Base-by-base conservation (phyloP, 352 stramenopile species). In the Phytophthora sp. region DNA sequence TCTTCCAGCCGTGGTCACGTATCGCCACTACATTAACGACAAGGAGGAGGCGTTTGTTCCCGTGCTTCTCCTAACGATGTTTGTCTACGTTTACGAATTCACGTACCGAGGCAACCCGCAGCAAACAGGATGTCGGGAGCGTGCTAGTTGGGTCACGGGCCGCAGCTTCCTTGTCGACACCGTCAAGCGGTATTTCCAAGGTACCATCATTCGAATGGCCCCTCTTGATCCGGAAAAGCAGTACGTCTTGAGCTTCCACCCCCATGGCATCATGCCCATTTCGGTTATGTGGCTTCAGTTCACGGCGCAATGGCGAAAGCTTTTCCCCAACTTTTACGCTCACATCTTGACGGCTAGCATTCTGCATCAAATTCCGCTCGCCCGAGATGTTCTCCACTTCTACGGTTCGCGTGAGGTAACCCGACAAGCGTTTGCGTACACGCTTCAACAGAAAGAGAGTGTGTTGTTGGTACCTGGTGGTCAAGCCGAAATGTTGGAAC, bases 241-340 rank as follows among this genome's bases (percentile, higher is more conserved):
- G 41, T 95, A 93, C 53, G 72, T 95, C 20, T 64, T 93, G 51
- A 75, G 76, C 24, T 92, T 94, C 53, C 87, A 95, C 37, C 87
- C 87, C 3, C 87, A 95, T 50, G 87, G 87, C 23, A 89, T 94
- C 54, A 88, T 90, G 68, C 68, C 87, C 3, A 81, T 85, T 5
- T 87, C 87, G 1, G 74, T 86, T 7, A 84, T 88, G 62, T 95
- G 84, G 84, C 70, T 95, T n/a, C 76, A 85, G 55, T 92, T 92
- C 54, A 90, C 69, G 3, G 63, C 79, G 7, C 70, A 87, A 52
- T 95, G 84, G 84, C 74, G 76, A 26, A 54, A 62, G 15, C 51
- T 90, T 17, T 94, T 92, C 62, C 87, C 87, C 0, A 75, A 77
- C 27, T 66, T 93, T 20, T 76, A 91, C 48, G 77, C 83, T 5